Percentiles rank a stretch among this genome's conserved stretches.
Conservation (phyloP, 108 stramenopile species). For the Conticribra weissflogii region DNA sequence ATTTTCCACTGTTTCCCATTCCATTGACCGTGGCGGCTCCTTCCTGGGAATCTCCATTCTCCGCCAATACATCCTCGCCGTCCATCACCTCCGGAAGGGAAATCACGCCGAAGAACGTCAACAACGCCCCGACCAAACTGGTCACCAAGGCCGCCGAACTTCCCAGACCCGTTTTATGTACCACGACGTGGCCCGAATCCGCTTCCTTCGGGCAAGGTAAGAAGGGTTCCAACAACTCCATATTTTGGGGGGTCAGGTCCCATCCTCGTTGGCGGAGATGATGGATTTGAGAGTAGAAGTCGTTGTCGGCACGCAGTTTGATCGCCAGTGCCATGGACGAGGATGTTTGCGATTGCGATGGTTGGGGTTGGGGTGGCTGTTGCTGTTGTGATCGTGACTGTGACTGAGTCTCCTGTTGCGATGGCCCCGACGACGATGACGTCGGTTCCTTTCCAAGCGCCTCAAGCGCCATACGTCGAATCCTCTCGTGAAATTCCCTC, state of each 20-base stretch:
- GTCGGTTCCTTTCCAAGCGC: no score
- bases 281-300: constrained; percentile 92
- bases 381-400: constrained; percentile 8
- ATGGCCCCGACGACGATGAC: no score
- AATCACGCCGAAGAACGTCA: constrained; percentile 45
- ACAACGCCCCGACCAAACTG: constrained; percentile 83
- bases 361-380: neutral
- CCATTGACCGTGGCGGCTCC: neutral
- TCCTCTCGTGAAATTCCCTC: constrained; percentile 23
- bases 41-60: no score
- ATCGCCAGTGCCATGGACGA: constrained; percentile 50
- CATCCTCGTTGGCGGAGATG: constrained; percentile 57
- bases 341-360: neutral
- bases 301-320: constrained; percentile 93
- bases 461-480: no score
- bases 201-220: constrained; percentile 73
- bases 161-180: constrained; percentile 95
- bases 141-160: constrained; percentile 91
- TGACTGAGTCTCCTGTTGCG: no score
- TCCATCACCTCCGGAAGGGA: constrained; percentile 2
- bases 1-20: neutral
- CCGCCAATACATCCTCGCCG: neutral
- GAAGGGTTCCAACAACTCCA: constrained; percentile 74
- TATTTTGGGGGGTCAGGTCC: constrained; percentile 63
- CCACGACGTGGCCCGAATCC: constrained; percentile 49